Percentiles rank a stretch among this genome's conserved stretches.
Evolutionary conservation across 2,329 filamentous ascomycete genomes (phyloP).

Genomic region (Trematosphaeria pertusa): DNA sequence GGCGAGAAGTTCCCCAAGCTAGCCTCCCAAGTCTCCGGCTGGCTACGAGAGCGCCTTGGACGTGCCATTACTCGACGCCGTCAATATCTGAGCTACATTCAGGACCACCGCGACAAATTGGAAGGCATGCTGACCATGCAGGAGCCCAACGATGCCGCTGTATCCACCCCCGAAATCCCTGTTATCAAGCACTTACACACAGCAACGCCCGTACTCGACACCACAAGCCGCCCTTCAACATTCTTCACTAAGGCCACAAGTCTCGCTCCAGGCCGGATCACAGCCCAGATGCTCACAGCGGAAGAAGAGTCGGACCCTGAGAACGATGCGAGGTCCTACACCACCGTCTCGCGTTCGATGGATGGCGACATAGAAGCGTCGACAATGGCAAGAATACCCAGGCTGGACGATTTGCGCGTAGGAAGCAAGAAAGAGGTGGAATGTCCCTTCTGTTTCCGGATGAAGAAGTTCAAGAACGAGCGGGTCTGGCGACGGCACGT

Average conservation of each 20-base stretch:
- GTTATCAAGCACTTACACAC: background rate
- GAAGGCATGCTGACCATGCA: conserved; percentile 5
- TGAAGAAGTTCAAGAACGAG: conserved; percentile 19
- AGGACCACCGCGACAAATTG: conserved; percentile 21
- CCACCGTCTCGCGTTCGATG: conserved; percentile 20
- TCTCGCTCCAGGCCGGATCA: conserved; percentile 13
- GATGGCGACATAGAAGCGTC: conserved; percentile 12
- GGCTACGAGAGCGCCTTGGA: conserved; percentile 23
- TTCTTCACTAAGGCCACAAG: conserved; percentile 23
- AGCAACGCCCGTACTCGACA: conserved; percentile 1
- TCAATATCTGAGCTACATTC: conserved; percentile 25
- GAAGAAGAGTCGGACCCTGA: conserved; percentile 17
- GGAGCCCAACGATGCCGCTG: background rate
- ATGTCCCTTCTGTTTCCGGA: conserved; percentile 25
- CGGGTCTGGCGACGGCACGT: conserved; percentile 20
- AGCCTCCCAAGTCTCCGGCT: conserved; percentile 7
- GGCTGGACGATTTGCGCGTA: conserved; percentile 15
- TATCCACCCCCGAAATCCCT: conserved; percentile 1
- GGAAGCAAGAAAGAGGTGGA: conserved; percentile 15
- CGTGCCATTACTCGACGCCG: conserved; percentile 27
- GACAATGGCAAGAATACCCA: conserved; percentile 12
- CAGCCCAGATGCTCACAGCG: conserved; percentile 8
- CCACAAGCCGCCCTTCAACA: conserved; percentile 18
- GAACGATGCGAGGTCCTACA: conserved; percentile 18
- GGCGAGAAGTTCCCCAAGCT: conserved; percentile 27